phyloP scores from a whole-genome alignment of 768 basidiomycete species.

The Lanmaoa pseudosensibilis region DNA sequence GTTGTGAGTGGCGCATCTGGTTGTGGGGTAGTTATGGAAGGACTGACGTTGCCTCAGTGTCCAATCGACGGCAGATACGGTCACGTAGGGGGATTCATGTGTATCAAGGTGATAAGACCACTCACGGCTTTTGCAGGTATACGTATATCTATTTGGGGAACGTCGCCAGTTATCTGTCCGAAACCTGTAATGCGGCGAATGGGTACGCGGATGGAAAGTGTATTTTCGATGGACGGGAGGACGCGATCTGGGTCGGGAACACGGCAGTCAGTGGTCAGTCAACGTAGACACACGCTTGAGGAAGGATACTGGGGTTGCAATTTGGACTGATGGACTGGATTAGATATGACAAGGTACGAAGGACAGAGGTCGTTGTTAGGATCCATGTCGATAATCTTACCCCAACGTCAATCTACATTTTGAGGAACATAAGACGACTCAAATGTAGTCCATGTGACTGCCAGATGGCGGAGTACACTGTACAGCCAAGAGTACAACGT shows the following conservation, averaged over 20 bases:
- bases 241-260: conserved; percentile 1
- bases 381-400: background rate
- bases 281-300: background rate
- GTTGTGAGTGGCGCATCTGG: conserved; percentile 1
- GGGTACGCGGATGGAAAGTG: conserved; percentile 2
- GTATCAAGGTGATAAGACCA: background rate
- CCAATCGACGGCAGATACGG: conserved; percentile 7
- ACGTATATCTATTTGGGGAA: background rate
- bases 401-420: background rate
- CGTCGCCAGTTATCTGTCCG: background rate
- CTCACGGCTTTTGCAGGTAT: conserved; percentile 6
- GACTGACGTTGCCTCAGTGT: background rate
- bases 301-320: background rate
- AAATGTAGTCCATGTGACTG: background rate
- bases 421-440: background rate
- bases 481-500: background rate
- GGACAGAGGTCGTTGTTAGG: background rate
- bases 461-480: background rate
- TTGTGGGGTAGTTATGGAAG: background rate
- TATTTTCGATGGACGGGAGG: conserved; percentile 6
- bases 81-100: background rate
- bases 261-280: background rate
- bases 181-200: background rate
- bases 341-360: background rate
- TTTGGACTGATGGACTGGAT: background rate